Conservation (phyloP, 257 asterid species). For the Linderniella brevidens region DNA sequence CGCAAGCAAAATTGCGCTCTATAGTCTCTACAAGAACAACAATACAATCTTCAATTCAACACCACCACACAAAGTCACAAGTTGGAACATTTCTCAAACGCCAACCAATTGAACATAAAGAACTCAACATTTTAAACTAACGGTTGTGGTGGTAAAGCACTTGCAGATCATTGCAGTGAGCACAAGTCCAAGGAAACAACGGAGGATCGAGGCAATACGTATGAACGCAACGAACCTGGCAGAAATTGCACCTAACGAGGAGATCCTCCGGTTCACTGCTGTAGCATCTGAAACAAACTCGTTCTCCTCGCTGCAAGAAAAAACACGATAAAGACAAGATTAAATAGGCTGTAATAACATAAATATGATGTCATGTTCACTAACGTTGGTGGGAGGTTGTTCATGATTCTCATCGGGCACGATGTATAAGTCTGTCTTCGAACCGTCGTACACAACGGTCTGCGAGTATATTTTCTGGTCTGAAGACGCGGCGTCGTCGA, state of each 20-base stretch:
- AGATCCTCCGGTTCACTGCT: conserved; percentile 70
- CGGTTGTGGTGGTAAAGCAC: conserved; percentile 25
- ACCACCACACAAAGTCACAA: too few relatives aligned
- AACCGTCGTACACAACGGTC: conserved; percentile 31
- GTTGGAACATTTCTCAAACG: too few relatives aligned
- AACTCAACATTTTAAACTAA: conserved; percentile 7
- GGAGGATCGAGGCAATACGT: conserved; percentile 82
- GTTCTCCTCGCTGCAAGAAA: conserved; percentile 24
- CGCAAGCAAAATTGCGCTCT: too few relatives aligned
- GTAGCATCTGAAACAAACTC: conserved; percentile 43
- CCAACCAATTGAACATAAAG: too few relatives aligned
- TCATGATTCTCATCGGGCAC: conserved; percentile 32
- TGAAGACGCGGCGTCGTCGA: conserved; percentile 47
- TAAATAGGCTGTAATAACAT: neutral
- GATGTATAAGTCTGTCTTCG: conserved; percentile 30
- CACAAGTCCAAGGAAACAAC: conserved; percentile 64
- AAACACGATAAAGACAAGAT: conserved; percentile 2
- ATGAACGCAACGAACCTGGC: conserved; percentile 52
- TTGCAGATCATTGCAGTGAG: conserved; percentile 54
- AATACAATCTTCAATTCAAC: too few relatives aligned
- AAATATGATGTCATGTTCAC: conserved; percentile 13
- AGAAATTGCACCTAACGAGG: conserved; percentile 38
- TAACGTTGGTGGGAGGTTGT: conserved; percentile 29
- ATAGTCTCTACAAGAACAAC: too few relatives aligned
- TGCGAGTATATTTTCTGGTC: conserved; percentile 93